phyloP scores from a whole-genome alignment of 306 rosid genomes.

The Glycine latifolia region DNA sequence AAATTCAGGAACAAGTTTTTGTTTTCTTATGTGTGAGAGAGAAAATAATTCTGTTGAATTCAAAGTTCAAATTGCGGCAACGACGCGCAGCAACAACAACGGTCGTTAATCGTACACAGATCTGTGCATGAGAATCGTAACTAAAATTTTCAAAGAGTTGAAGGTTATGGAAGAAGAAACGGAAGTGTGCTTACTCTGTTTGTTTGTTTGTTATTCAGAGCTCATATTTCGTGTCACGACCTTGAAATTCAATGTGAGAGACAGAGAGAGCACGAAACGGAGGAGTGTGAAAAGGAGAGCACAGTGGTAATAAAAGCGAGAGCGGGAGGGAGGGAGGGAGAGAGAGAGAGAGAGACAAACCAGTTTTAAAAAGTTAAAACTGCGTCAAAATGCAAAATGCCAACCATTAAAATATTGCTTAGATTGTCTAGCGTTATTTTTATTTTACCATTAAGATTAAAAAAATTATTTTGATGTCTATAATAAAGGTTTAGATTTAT shows the following conservation, averaged over 20 bases:
- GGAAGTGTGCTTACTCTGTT: background rate
- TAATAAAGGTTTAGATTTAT: no score
- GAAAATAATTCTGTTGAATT: background rate
- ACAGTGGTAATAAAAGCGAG: background rate
- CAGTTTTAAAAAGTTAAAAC: background rate
- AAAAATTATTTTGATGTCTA: no score
- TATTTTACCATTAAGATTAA: no score
- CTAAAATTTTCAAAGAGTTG: background rate
- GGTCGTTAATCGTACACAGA: background rate
- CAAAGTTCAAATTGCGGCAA: background rate
- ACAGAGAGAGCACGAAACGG: background rate
- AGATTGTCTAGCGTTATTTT: no score
- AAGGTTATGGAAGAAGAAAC: background rate
- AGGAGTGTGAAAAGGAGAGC: background rate
- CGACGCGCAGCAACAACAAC: background rate
- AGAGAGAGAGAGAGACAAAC: conserved; percentile 6
- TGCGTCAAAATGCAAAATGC: no score
- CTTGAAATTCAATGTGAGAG: background rate
- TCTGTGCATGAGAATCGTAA: conserved; percentile 2
- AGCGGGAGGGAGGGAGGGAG: background rate
- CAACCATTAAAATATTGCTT: no score
- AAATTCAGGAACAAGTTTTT: background rate
- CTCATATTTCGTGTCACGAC: background rate
- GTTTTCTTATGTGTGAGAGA: no score
- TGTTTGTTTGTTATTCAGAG: background rate